Percentiles rank a stretch among this genome's conserved stretches.
phyloP scores from a whole-genome alignment of 371 early-diverging fungal genomes.

The Fennellomyces sp. region DNA sequence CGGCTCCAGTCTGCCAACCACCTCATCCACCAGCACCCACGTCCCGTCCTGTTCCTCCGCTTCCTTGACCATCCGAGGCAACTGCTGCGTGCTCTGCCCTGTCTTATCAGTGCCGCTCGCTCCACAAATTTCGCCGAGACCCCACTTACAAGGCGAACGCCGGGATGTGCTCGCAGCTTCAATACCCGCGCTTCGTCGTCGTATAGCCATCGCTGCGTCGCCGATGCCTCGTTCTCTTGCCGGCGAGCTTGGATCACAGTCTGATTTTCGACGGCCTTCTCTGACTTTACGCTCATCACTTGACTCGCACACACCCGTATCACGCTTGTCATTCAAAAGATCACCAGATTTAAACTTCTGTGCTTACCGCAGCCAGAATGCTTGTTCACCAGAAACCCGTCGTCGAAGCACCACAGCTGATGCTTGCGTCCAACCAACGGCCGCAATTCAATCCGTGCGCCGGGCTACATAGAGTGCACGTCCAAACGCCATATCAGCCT shows the following conservation, averaged over 20 bases:
- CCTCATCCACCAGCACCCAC: slow-evolving; percentile 7
- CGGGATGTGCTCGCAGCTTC: background rate
- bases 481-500: background rate
- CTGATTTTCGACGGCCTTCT: slow-evolving; percentile 5
- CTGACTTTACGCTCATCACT: slow-evolving; percentile 11
- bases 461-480: slow-evolving; percentile 1
- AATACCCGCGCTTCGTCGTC: background rate
- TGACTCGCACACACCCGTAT: background rate
- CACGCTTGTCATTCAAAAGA: slow-evolving; percentile 4
- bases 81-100: slow-evolving; percentile 6
- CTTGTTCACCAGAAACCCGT: slow-evolving; percentile 16
- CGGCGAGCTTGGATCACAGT: slow-evolving; percentile 8
- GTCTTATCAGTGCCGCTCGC: background rate
- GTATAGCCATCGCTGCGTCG: slow-evolving; percentile 11
- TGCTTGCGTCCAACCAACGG: slow-evolving; percentile 2
- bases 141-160: slow-evolving; percentile 3
- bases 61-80: slow-evolving; percentile 6
- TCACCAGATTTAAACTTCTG: background rate
- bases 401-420: slow-evolving; percentile 15
- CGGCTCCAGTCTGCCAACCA: background rate
- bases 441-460: slow-evolving; percentile 17
- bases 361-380: slow-evolving; percentile 18
- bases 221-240: background rate
- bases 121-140: too few species aligned
- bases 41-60: background rate